These are phyloP conservation scores for Tetrastigma voinierianum DNA, from an alignment of 164 flowering plant species.

Conservation along the genomic window DNA sequence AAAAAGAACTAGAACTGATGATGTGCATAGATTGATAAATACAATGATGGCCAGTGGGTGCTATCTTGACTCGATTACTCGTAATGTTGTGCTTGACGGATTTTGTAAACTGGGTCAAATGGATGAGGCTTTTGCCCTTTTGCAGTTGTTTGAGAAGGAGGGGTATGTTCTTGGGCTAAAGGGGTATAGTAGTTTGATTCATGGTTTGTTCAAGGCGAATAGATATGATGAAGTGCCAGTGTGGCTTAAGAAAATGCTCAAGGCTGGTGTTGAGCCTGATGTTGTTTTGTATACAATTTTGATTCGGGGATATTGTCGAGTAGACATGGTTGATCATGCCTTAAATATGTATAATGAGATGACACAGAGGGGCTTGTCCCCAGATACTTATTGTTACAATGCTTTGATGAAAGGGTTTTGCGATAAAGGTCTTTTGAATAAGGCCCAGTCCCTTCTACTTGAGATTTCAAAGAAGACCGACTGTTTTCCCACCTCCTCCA, in stretches of 20 bases:
- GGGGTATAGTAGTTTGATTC: constrained; percentile 65
- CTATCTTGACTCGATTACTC: constrained; percentile 45
- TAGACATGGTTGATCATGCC: constrained; percentile 54
- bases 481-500: constrained; percentile 48
- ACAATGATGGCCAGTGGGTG: constrained; percentile 45
- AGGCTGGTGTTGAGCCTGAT: constrained; percentile 55
- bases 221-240: constrained; percentile 54
- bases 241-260: constrained; percentile 39
- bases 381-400: constrained; percentile 77
- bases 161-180: constrained; percentile 46
- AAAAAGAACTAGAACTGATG: constrained; percentile 37
- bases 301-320: constrained; percentile 58
- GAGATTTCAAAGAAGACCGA: constrained; percentile 59
- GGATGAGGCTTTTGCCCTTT: constrained; percentile 55
- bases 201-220: constrained; percentile 63
- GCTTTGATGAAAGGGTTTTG: constrained; percentile 79
- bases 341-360: constrained; percentile 49
- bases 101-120: constrained; percentile 61
- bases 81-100: constrained; percentile 64
- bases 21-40: constrained; percentile 46
- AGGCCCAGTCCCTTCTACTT: constrained; percentile 60
- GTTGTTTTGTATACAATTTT: constrained; percentile 61
- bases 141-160: constrained; percentile 37
- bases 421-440: constrained; percentile 57
- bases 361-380: constrained; percentile 55